phyloP scores from a whole-genome alignment of 345 rosid genomes.

The Pugionium dolabratum region DNA sequence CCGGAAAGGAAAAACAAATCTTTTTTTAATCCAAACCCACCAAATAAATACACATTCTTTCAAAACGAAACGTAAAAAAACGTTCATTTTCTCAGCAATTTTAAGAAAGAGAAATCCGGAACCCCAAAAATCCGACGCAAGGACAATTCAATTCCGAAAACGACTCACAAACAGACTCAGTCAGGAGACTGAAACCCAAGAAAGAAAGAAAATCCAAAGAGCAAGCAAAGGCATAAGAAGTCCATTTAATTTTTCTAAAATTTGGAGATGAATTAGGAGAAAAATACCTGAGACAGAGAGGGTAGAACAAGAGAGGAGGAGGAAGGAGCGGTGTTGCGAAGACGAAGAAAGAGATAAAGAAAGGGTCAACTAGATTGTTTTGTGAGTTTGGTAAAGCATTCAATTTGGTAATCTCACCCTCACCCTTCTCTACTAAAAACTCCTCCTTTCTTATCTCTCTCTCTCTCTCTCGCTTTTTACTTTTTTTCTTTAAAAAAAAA shows the following conservation, averaged over 20 bases:
- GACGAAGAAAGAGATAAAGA: constrained; percentile 31
- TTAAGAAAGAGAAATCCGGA: constrained; percentile 7
- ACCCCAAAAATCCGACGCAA: constrained; percentile 8
- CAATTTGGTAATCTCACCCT: constrained; percentile 45
- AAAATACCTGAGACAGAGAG: constrained; percentile 37
- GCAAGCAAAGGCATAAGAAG: background rate
- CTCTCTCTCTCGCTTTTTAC: constrained; percentile 6
- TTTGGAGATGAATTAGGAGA: background rate
- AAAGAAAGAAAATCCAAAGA: background rate
- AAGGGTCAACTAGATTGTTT: constrained; percentile 16
- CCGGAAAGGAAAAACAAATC: background rate
- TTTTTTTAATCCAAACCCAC: background rate
- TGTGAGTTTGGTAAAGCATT: constrained; percentile 79
- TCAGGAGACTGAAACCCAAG: constrained; percentile 28
- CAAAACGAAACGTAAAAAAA: constrained; percentile 27
- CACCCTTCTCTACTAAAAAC: constrained; percentile 37
- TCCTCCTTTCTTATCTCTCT: constrained; percentile 40
- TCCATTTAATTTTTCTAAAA: background rate
- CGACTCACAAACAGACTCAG: constrained; percentile 28
- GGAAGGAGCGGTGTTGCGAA: constrained; percentile 35
- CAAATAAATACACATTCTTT: constrained; percentile 18
- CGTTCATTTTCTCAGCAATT: constrained; percentile 19
- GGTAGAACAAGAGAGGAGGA: constrained; percentile 18
- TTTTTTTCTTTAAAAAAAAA: background rate
- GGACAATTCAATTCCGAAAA: constrained; percentile 30